These are phyloP conservation scores for Hymenoscyphus scutula DNA, from an alignment of 2,329 filamentous ascomycete genomes.

Conservation along the genomic window DNA sequence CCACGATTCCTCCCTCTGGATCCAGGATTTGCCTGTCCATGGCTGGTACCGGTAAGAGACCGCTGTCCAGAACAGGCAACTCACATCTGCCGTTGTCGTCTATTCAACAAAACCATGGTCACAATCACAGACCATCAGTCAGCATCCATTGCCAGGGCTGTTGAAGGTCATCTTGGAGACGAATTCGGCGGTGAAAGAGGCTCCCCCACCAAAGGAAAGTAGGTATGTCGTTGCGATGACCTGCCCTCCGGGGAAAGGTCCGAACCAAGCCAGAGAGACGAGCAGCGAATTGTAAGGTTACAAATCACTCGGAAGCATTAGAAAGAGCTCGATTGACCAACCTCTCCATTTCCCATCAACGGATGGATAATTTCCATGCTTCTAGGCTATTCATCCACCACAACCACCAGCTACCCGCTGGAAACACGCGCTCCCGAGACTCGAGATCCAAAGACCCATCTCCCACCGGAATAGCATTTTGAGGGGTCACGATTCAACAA, in stretches of 20 bases:
- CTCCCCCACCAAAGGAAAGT: not conserved
- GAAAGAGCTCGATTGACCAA: not conserved
- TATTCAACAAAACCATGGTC: not conserved
- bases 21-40: not conserved
- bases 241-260: not conserved
- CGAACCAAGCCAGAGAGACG: not conserved
- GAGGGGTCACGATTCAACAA: not conserved
- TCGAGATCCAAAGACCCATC: not conserved
- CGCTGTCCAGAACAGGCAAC: not conserved
- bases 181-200: not conserved
- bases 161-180: constrained; percentile 1
- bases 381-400: not conserved
- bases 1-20: not conserved
- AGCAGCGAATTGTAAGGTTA: not conserved
- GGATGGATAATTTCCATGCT: not conserved
- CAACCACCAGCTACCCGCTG: not conserved
- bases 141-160: not conserved
- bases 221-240: not conserved
- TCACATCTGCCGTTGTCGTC: not conserved
- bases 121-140: not conserved
- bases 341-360: not conserved
- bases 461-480: not conserved
- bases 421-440: not conserved
- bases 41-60: not conserved
- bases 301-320: no score